These are phyloP conservation scores for Phaeosphaeria sp. DNA, from an alignment of 2,329 filamentous ascomycete genomes.

Conservation along the genomic window DNA sequence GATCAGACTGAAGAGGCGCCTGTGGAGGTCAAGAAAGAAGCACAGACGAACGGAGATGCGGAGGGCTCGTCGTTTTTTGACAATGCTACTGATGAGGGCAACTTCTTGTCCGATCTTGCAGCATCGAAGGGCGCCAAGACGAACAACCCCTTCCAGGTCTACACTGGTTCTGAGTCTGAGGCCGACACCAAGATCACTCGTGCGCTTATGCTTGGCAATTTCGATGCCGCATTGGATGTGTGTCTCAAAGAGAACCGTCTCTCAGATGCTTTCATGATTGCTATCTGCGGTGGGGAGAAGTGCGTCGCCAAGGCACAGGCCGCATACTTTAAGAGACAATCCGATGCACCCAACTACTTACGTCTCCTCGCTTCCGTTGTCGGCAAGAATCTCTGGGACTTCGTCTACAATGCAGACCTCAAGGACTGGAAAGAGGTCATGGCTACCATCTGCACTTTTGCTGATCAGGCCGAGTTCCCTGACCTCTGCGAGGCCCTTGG, in stretches of 20 bases:
- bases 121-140: conserved; percentile 92
- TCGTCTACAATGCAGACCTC: conserved; percentile 94
- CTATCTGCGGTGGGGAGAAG: conserved; percentile 92
- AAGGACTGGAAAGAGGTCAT: conserved; percentile 96
- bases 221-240: conserved; percentile 86
- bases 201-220: conserved; percentile 87
- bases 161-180: conserved; percentile 80
- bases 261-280: conserved; percentile 97
- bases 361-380: conserved; percentile 90
- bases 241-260: conserved; percentile 88
- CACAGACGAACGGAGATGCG: conserved; percentile 54
- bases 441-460: conserved; percentile 94
- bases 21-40: conserved; percentile 32
- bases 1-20: conserved; percentile 57
- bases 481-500: conserved; percentile 95
- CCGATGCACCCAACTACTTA: conserved; percentile 86
- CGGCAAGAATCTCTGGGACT: conserved; percentile 96
- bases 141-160: conserved; percentile 91
- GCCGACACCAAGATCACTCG: conserved; percentile 87
- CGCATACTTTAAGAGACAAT: conserved; percentile 85
- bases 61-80: conserved; percentile 78
- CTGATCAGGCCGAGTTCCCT: conserved; percentile 87
- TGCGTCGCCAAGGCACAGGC: conserved; percentile 93
- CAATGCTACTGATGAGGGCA: conserved; percentile 73
- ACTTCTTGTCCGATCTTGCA: conserved; percentile 83